Evolutionary conservation across 2,329 filamentous ascomycete genomes (phyloP).

Genomic region (Colletotrichum acutatum): DNA sequence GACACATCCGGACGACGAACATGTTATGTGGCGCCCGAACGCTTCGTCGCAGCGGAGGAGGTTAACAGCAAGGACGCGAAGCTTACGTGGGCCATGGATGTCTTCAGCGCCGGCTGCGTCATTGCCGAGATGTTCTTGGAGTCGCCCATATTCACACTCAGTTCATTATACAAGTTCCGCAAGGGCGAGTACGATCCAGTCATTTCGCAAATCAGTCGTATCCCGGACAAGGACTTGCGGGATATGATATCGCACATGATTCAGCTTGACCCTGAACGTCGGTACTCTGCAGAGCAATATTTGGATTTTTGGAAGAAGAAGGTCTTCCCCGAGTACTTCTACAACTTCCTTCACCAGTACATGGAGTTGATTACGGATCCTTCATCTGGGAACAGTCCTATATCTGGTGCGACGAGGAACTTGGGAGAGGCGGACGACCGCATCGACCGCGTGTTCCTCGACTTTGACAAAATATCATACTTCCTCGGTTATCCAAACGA

Average conservation of each 20-base stretch:
- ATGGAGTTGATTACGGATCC: constrained; percentile 97
- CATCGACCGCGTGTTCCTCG: constrained; percentile 91
- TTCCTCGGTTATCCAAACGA: constrained; percentile 77
- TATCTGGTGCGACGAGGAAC: constrained; percentile 76
- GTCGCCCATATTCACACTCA: constrained; percentile 95
- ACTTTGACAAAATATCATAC: constrained; percentile 98
- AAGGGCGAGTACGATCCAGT: constrained; percentile 92
- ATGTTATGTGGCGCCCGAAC: constrained; percentile 94
- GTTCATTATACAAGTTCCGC: constrained; percentile 94
- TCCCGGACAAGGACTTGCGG: constrained; percentile 86
- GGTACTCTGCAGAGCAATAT: constrained; percentile 94
- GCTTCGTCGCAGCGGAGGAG: constrained; percentile 81
- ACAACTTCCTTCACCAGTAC: constrained; percentile 96
- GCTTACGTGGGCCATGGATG: constrained; percentile 94
- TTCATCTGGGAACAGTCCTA: constrained; percentile 78
- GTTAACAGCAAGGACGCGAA: constrained; percentile 69
- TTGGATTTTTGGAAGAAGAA: constrained; percentile 89
- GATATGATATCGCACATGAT: constrained; percentile 97
- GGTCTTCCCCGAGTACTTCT: constrained; percentile 96
- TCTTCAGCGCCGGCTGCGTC: constrained; percentile 96
- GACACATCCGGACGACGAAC: constrained; percentile 91
- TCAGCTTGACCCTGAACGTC: constrained; percentile 88
- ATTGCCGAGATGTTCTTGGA: constrained; percentile 97
- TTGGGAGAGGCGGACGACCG: constrained; percentile 90
- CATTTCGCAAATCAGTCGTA: constrained; percentile 82